Evolutionary conservation across 129 eudicot genomes (phyloP).

Genomic region (Cynara cardunculus): DNA sequence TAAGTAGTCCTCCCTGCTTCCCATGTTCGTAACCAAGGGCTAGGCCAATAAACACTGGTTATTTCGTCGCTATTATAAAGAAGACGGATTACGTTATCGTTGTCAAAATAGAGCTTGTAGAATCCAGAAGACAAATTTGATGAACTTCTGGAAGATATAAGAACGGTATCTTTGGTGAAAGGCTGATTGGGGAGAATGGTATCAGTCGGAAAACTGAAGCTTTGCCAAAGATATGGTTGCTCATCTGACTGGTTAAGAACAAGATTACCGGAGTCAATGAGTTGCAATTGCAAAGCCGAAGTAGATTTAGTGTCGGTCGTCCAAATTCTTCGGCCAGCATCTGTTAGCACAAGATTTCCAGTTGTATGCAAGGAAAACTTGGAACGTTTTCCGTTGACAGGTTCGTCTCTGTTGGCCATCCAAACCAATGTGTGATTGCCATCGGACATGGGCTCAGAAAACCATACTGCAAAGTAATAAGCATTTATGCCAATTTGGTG

Average conservation of each 20-base stretch:
- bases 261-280: slow-evolving; percentile 39
- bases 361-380: slow-evolving; percentile 6
- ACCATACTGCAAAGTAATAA: too few relatives aligned
- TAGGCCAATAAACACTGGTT: slow-evolving; percentile 35
- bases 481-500: too few relatives aligned
- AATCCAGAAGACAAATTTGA: slow-evolving; percentile 41
- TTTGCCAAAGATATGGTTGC: slow-evolving; percentile 5
- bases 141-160: slow-evolving; percentile 33
- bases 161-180: slow-evolving; percentile 22
- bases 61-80: slow-evolving; percentile 30
- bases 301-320: slow-evolving; percentile 14
- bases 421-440: too few relatives aligned
- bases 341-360: slow-evolving; percentile 31
- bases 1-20: slow-evolving; percentile 30
- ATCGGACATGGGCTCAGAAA: too few relatives aligned
- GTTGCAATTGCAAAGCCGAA: slow-evolving; percentile 11
- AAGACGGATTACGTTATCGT: slow-evolving; percentile 39
- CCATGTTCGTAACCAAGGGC: slow-evolving; percentile 18
- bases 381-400: neutral
- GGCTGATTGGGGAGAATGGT: slow-evolving; percentile 49
- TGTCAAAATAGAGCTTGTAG: slow-evolving; percentile 36
- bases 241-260: slow-evolving; percentile 16
- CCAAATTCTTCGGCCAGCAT: slow-evolving; percentile 31
- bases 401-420: too few relatives aligned
- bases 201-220: slow-evolving; percentile 27